phyloP scores from a whole-genome alignment of 2,329 filamentous ascomycete genomes.

The Byssothecium circinans region DNA sequence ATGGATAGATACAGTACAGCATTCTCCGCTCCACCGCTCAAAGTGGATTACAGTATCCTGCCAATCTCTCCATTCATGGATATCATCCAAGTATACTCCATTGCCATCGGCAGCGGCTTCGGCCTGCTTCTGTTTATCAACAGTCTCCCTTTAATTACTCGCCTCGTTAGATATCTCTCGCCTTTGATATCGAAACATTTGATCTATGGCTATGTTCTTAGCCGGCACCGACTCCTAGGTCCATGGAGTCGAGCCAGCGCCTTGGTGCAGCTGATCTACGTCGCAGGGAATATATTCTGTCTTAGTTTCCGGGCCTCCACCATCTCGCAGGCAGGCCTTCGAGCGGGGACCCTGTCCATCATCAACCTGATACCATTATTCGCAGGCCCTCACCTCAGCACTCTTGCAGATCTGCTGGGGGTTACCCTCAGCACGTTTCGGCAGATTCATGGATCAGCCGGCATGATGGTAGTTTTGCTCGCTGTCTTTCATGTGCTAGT shows the following conservation, averaged over 20 bases:
- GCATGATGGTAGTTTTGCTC: slow-evolving; percentile 5
- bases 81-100: slow-evolving; percentile 8
- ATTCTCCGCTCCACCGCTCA: too few relatives aligned
- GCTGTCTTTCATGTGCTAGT: slow-evolving; percentile 2
- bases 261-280: slow-evolving; percentile 5
- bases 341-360: slow-evolving; percentile 6
- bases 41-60: slow-evolving; percentile 27
- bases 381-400: slow-evolving; percentile 6
- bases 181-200: slow-evolving; percentile 6
- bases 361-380: slow-evolving; percentile 8
- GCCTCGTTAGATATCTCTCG: slow-evolving; percentile 7
- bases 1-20: too few relatives aligned
- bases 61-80: slow-evolving; percentile 4
- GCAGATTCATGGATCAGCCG: slow-evolving; percentile 7
- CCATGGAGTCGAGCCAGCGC: slow-evolving; percentile 7
- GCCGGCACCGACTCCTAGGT: slow-evolving; percentile 6
- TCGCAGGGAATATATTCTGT: slow-evolving; percentile 3
- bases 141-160: slow-evolving; percentile 4
- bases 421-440: slow-evolving; percentile 6
- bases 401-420: slow-evolving; percentile 8
- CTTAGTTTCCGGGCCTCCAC: slow-evolving; percentile 1
- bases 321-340: slow-evolving; percentile 3
- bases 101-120: slow-evolving; percentile 8
- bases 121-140: slow-evolving; percentile 10
- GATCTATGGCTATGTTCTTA: slow-evolving; percentile 4